Evolutionary conservation across 371 early-diverging fungal genomes (phyloP), one percentile per base, ranked within the genome.

Genomic region (Actinomortierella wolfii): DNA sequence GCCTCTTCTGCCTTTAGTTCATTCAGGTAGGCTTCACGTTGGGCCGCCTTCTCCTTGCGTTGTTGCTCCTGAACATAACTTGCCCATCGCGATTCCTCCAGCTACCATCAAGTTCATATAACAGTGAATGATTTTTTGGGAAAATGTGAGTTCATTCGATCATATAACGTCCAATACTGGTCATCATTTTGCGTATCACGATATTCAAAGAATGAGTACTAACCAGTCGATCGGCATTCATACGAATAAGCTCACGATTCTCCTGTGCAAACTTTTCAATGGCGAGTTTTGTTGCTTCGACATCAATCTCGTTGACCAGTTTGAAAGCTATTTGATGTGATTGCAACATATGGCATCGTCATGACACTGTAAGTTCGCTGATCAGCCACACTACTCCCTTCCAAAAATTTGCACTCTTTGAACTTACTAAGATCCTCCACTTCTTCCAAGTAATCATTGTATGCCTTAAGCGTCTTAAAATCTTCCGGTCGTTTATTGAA

Each of bases 401-500:
- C n/a, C n/a, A n/a, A n/a, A n/a, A n/a, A n/a, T n/a, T n/a, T n/a
- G n/a, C n/a, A n/a, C n/a, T n/a, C n/a, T n/a, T n/a, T n/a, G n/a
- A 28, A 14, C 86, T 59, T 80, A 90, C 92, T 87, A 34, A 97
- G 83, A 45, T 94, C 92, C 70, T 97, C 97, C 0, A 96, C 90
- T 64, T 89, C 89, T 68, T 98, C 97, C 28, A 97, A 65, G 63
- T 94, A 97, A 64, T 95, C 94, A 75, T 98, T 94, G 63, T 91
- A 98, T 29, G 79, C 83, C 45, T 83, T 78, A 51, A 91, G 65
- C 46, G 83, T 86, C 21, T 84, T 79, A 64, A 97, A 98, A 74
- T 97, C 97, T 61, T 93, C 94, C n/a, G 83, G 85, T 41, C 95
- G 81, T 71, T 94, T 94, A 77, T 97, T 96, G 76, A 94, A 96